Percentiles rank a stretch among this genome's conserved stretches.
Conservation (phyloP, 805 yeast genomes). For the Kazachstania viticola region DNA sequence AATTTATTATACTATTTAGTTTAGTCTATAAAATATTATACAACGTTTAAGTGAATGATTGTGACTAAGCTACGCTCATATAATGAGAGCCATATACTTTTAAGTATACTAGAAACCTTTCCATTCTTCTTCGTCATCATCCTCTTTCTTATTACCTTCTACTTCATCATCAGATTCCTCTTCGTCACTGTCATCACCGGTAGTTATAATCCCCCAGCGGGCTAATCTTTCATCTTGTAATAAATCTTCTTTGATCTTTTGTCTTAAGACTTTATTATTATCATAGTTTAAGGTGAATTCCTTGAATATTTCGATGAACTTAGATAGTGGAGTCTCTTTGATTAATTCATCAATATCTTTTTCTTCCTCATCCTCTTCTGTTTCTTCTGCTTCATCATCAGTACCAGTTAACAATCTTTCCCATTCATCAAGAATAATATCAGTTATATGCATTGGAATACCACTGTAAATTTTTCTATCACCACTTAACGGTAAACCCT, state of each 20-base stretch:
- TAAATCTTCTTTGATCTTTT: constrained; percentile 54
- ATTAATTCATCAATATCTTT: constrained; percentile 26
- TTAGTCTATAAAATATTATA: no score
- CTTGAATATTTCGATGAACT: constrained; percentile 50
- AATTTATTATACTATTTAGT: no score
- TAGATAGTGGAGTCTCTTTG: constrained; percentile 38
- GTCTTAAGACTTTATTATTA: constrained; percentile 52
- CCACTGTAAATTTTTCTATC: constrained; percentile 55
- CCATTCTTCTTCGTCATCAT: constrained; percentile 31
- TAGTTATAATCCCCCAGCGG: constrained; percentile 45
- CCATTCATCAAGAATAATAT: constrained; percentile 74
- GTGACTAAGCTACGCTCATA: no score
- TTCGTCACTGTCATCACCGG: constrained; percentile 18
- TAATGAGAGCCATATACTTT: no score
- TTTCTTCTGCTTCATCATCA: constrained; percentile 35
- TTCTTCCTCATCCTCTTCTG: constrained; percentile 31
- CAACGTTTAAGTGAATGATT: no score
- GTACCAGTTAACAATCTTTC: constrained; percentile 50
- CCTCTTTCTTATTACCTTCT: constrained; percentile 17
- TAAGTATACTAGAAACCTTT: constrained; percentile 25
- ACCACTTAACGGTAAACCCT: constrained; percentile 42
- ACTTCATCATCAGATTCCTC: constrained; percentile 20
- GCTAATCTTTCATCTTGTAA: constrained; percentile 50
- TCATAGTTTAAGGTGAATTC: constrained; percentile 36
- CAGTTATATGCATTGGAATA: constrained; percentile 74